A percentile compares a stretch with the other conserved stretches of the same genome.
Evolutionary conservation across 2,329 filamentous ascomycete genomes (phyloP).

Genomic region (Hypoxylon sp.): DNA sequence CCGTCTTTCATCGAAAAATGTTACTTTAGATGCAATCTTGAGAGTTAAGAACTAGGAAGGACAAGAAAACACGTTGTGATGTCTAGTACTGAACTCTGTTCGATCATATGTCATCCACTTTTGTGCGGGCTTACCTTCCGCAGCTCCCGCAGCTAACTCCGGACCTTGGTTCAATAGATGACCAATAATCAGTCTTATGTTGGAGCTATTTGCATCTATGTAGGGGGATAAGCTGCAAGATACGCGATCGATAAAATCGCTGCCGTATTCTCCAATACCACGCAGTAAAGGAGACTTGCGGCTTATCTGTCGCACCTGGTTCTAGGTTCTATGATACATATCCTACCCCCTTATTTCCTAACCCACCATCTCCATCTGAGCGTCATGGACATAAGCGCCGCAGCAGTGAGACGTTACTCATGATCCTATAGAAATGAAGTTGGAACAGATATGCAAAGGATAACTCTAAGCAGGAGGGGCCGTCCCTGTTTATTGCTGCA

Average conservation of each 20-base stretch:
- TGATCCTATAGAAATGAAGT: neutral
- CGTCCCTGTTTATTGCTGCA: neutral
- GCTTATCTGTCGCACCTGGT: neutral
- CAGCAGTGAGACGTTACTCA: neutral
- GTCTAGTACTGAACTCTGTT: neutral
- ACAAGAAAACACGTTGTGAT: neutral
- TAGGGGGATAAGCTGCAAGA: neutral
- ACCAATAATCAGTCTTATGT: neutral
- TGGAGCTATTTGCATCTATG: neutral
- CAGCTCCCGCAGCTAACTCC: neutral
- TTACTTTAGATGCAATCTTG: neutral
- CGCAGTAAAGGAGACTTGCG: neutral
- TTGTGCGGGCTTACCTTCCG: conserved; percentile 2
- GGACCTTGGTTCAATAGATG: neutral
- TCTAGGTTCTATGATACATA: neutral
- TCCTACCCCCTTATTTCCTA: neutral
- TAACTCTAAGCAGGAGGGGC: neutral
- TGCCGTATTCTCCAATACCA: neutral
- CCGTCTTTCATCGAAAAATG: neutral
- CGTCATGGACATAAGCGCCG: neutral
- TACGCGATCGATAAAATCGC: neutral
- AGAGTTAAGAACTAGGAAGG: neutral
- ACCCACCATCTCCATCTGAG: neutral
- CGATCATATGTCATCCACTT: neutral
- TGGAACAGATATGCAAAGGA: neutral